phyloP scores from a whole-genome alignment of 2,329 filamentous ascomycete genomes.

The Fusarium sp. region DNA sequence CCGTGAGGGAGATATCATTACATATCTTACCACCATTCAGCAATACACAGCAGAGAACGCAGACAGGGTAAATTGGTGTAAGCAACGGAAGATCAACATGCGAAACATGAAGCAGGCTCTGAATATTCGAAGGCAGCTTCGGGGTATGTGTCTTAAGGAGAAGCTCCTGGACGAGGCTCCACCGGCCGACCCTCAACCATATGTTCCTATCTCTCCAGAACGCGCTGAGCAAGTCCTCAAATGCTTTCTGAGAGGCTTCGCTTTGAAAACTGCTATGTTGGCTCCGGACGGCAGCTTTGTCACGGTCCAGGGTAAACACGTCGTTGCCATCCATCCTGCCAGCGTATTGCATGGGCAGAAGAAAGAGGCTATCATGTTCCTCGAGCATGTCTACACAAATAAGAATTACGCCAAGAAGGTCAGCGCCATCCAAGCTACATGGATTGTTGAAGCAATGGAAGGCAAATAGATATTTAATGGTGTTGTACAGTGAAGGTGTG shows the following conservation, averaged over 20 bases:
- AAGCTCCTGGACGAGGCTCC: constrained; percentile 62
- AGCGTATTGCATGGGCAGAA: constrained; percentile 73
- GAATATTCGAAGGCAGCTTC: constrained; percentile 72
- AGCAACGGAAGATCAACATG: constrained; percentile 66
- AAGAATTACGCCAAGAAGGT: constrained; percentile 77
- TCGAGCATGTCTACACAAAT: constrained; percentile 74
- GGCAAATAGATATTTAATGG: constrained; percentile 34
- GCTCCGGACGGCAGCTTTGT: constrained; percentile 71
- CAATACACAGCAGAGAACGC: constrained; percentile 68
- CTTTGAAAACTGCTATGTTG: constrained; percentile 70
- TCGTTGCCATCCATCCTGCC: constrained; percentile 71
- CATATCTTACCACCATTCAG: constrained; percentile 73
- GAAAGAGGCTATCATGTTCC: constrained; percentile 75
- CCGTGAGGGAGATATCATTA: constrained; percentile 74
- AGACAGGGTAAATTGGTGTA: constrained; percentile 70
- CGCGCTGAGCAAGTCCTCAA: constrained; percentile 66
- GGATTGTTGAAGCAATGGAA: constrained; percentile 67
- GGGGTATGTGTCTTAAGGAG: constrained; percentile 66
- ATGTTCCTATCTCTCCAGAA: constrained; percentile 66
- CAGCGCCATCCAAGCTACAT: constrained; percentile 69
- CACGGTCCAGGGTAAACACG: constrained; percentile 70
- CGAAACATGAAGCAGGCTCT: constrained; percentile 73
- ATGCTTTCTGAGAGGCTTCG: constrained; percentile 73
- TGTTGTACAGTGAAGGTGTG: not conserved
- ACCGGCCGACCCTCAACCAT: constrained; percentile 67